Base-by-base conservation (phyloP, 139 green algal species). In the Chlamydomonas applanata region DNA sequence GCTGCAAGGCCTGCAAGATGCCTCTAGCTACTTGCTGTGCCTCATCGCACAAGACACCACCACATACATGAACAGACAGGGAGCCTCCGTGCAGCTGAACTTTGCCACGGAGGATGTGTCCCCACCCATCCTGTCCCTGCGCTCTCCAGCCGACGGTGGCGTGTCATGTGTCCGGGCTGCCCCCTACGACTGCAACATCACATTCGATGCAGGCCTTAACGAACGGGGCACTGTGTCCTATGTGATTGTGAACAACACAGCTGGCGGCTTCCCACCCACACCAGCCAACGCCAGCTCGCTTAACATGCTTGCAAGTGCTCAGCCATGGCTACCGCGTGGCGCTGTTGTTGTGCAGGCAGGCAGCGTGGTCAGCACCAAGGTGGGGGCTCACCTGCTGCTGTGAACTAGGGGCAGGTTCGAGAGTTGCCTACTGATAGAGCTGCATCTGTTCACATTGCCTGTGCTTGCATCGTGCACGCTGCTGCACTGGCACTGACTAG, bases 31-130 rank as follows among this genome's bases (percentile, higher is more conserved):
- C 25, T 70, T 57, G 4, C 36, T 83, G 2, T 87, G 82, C 67
- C n/a, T 77, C 22, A 62, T 81, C 2, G 82, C 82, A 49, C 33
- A 74, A 34, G 82, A 87, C 56, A 60, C 62, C 9, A 81, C 78
- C 0, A 30, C 27, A 17, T 64, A 63, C 52, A 71, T 57, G 14
- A 87, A 87, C 69, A 74, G 57, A 4, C 78, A 85, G 75, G 2
- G 46, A 27, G 25, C n/a, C 3, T n/a, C 36, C 0, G 49, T 46
- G 33, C 56, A 30, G 7, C 27, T 81, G 11, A 22, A 27, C 36
- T 85, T 87, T 33, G 5, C 30, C 2, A 71, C 64, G 5, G 32
- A 32, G n/a, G 64, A 71, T 22, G 64, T 82, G 17, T 76, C 71
- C 27, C 71, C 77, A 40, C 77, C 77, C 14, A 34, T 22, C 16